A percentile compares a stretch with the other conserved stretches of the same genome.
phyloP scores from a whole-genome alignment of 2,329 filamentous ascomycete species.

The Calonectria crousiana region DNA sequence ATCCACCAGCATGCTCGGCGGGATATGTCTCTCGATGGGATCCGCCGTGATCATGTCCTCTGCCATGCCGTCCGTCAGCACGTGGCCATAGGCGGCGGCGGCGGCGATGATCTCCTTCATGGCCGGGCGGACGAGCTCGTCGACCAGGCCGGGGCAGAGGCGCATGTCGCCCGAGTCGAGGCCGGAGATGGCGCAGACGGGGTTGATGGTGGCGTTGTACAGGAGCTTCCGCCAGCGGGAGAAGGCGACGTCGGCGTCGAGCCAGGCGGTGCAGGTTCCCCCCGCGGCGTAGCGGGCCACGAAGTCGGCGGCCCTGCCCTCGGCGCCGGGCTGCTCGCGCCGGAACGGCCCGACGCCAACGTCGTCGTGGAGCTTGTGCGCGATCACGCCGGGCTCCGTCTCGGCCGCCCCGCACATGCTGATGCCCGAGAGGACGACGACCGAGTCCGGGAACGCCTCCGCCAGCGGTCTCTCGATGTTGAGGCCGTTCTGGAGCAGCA shows the following conservation, averaged over 20 bases:
- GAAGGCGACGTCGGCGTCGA: conserved; percentile 37
- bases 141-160: conserved; percentile 40
- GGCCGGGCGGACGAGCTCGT: conserved; percentile 37
- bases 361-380: conserved; percentile 39
- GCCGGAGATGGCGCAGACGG: conserved; percentile 34
- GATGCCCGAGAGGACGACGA: conserved; percentile 39
- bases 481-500: conserved; percentile 42
- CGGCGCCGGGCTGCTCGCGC: conserved; percentile 26
- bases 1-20: conserved; percentile 41
- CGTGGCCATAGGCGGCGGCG: conserved; percentile 39
- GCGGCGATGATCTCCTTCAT: conserved; percentile 40
- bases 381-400: conserved; percentile 33
- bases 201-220: conserved; percentile 42
- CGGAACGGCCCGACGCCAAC: conserved; percentile 37
- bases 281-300: conserved; percentile 37
- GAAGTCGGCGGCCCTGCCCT: conserved; percentile 36
- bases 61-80: conserved; percentile 37
- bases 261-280: conserved; percentile 33
- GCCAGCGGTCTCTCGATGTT: conserved; percentile 40
- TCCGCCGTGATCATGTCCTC: conserved; percentile 37
- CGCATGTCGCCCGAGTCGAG: conserved; percentile 41
- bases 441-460: conserved; percentile 35
- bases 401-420: conserved; percentile 44
- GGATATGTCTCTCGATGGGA: conserved; percentile 39
- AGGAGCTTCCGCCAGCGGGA: conserved; percentile 43